Conservation (phyloP, 75 land plant genomes). For the Pinus albicaulis region DNA sequence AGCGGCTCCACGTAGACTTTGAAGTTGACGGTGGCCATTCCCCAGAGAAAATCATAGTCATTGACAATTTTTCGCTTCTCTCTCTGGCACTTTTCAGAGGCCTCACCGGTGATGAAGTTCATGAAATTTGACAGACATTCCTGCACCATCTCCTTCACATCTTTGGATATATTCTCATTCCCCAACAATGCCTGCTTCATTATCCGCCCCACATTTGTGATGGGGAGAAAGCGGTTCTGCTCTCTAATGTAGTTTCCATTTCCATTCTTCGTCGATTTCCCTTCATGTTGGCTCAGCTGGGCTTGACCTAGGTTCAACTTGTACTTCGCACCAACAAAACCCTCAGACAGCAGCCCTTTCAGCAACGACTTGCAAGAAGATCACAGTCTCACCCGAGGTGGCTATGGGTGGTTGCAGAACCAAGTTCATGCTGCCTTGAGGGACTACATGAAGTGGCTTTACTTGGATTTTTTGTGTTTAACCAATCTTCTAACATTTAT, state of each 20-base stretch:
- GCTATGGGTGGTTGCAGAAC: no score
- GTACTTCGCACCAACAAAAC: no score
- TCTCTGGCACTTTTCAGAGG: constrained; percentile 73
- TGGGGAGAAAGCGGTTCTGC: constrained; percentile 76
- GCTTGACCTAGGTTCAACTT: no score
- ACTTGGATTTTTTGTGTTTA: no score
- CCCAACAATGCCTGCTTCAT: constrained; percentile 75
- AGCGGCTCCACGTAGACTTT: constrained; percentile 80
- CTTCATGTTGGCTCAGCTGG: no score
- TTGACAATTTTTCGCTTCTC: constrained; percentile 80
- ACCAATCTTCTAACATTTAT: no score
- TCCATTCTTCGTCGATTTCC: no score
- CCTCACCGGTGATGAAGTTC: constrained; percentile 80
- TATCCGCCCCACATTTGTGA: constrained; percentile 73
- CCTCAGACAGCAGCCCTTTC: no score
- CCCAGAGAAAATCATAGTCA: constrained; percentile 79
- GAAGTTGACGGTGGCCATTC: constrained; percentile 76
- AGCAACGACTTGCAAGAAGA: no score
- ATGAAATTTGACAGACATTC: constrained; percentile 87
- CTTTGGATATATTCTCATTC: constrained; percentile 75
- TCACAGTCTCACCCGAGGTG: no score
- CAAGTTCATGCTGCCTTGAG: no score
- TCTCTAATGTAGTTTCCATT: constrained; percentile 4
- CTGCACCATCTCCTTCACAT: constrained; percentile 81
- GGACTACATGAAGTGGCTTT: no score